A percentile compares a stretch with the other conserved stretches of the same genome.
These are phyloP conservation scores for Diddensiella transvaalensis DNA, from an alignment of 805 yeast genomes.

Conservation along the genomic window DNA sequence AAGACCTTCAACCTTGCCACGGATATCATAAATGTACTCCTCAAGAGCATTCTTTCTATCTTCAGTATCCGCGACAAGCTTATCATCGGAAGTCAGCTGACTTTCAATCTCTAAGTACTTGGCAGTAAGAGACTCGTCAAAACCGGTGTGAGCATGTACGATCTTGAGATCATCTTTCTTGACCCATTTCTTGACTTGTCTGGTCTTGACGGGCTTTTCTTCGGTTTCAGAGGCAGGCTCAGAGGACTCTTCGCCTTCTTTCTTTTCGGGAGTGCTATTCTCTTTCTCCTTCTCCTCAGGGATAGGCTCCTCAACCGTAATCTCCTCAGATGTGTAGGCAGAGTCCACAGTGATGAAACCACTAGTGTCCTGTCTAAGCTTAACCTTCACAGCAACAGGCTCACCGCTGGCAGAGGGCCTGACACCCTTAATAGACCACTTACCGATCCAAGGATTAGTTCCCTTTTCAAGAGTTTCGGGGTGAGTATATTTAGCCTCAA, in stretches of 20 bases:
- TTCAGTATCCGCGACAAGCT: conserved; percentile 97
- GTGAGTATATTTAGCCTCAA: conserved; percentile 83
- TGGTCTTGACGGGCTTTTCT: conserved; percentile 67
- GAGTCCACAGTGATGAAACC: conserved; percentile 92
- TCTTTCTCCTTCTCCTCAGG: conserved; percentile 48
- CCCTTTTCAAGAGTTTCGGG: conserved; percentile 69
- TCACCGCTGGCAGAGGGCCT: conserved; percentile 67
- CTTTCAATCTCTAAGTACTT: conserved; percentile 76
- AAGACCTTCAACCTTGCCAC: conserved; percentile 93
- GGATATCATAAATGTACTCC: conserved; percentile 95
- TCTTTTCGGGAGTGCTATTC: background rate
- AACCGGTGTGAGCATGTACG: conserved; percentile 48
- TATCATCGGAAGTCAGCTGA: conserved; percentile 82
- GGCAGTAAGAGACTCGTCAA: conserved; percentile 61
- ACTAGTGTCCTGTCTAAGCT: conserved; percentile 95
- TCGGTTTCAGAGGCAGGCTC: conserved; percentile 49
- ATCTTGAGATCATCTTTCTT: conserved; percentile 79
- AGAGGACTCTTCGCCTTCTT: conserved; percentile 37
- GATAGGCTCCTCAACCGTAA: conserved; percentile 81
- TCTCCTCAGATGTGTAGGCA: conserved; percentile 93
- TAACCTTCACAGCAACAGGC: conserved; percentile 80
- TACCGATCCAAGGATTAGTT: conserved; percentile 62
- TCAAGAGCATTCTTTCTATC: conserved; percentile 97
- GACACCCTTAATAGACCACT: conserved; percentile 86
- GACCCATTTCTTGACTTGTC: conserved; percentile 87